These are phyloP conservation scores for Pelargonium australe DNA, from an alignment of 441 rosid species.

Conservation along the genomic window DNA sequence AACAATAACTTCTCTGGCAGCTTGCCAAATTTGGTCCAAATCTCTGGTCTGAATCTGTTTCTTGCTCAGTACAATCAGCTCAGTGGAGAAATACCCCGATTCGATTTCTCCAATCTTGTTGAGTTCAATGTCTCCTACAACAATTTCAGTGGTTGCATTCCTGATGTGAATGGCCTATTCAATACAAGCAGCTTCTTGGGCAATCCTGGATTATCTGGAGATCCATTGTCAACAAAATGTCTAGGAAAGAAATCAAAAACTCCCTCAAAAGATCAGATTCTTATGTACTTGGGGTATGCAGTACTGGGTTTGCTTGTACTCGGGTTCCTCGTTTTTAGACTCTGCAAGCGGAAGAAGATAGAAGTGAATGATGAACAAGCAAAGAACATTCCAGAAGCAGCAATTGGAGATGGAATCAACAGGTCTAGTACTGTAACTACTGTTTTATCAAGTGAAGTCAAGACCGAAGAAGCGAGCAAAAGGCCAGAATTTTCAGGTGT, in stretches of 20 bases:
- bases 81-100: constrained; percentile 36
- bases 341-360: constrained; percentile 21
- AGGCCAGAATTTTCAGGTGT: constrained; percentile 25
- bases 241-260: constrained; percentile 15
- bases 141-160: constrained; percentile 36
- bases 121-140: constrained; percentile 52
- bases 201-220: constrained; percentile 23
- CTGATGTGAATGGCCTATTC: constrained; percentile 24
- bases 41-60: constrained; percentile 34
- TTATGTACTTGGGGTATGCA: constrained; percentile 41
- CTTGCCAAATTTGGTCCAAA: constrained; percentile 31
- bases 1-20: constrained; percentile 36
- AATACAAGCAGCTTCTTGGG: constrained; percentile 27
- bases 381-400: constrained; percentile 18
- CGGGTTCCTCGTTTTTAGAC: constrained; percentile 19
- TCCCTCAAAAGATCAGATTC: constrained; percentile 23
- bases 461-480: constrained; percentile 14
- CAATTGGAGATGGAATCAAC: constrained; percentile 19
- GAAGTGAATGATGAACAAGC: constrained; percentile 19
- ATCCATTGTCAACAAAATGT: constrained; percentile 25
- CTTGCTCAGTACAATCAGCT: constrained; percentile 41
- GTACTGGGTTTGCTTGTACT: constrained; percentile 25
- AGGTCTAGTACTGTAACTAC: constrained; percentile 21
- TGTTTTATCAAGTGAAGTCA: constrained; percentile 23
- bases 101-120: constrained; percentile 36